phyloP scores from a whole-genome alignment of 257 asterid genomes.

The Verbena officinalis region DNA sequence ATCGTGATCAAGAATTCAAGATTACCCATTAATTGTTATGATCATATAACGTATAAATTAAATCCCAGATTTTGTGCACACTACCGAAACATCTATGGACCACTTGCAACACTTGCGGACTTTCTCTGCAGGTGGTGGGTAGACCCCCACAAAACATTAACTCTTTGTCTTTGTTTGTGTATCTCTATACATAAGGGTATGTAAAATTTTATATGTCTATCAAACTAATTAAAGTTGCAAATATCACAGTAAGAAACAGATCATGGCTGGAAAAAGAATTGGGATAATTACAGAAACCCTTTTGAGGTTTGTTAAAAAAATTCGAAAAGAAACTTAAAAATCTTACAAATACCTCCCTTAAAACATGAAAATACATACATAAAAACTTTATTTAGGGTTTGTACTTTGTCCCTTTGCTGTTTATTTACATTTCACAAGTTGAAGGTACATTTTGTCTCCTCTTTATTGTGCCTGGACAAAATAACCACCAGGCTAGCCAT shows the following conservation, averaged over 20 bases:
- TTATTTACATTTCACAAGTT: constrained; percentile 15
- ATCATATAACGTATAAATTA: constrained; percentile 41
- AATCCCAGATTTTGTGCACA: constrained; percentile 64
- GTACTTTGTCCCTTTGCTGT: constrained; percentile 9
- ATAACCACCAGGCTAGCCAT: constrained; percentile 38
- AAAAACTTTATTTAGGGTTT: too few species aligned
- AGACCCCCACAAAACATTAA: constrained; percentile 45
- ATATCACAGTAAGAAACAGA: too few species aligned
- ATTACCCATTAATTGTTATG: constrained; percentile 24
- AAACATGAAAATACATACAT: too few species aligned
- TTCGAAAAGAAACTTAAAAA: too few species aligned
- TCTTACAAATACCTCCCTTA: too few species aligned
- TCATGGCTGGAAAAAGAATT: too few species aligned
- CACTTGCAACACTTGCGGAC: constrained; percentile 47
- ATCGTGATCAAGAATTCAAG: constrained; percentile 21
- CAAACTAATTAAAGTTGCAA: too few species aligned
- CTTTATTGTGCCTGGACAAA: constrained; percentile 59
- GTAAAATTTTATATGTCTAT: too few species aligned
- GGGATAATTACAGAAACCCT: too few species aligned
- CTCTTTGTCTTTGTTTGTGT: neutral
- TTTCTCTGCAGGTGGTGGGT: constrained; percentile 44
- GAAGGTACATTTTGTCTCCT: constrained; percentile 58
- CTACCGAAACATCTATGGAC: constrained; percentile 64
- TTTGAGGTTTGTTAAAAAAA: too few species aligned
- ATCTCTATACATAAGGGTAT: too few species aligned